These are phyloP conservation scores for Bisporella sp. DNA, from an alignment of 2,329 filamentous ascomycete species.

Conservation along the genomic window DNA sequence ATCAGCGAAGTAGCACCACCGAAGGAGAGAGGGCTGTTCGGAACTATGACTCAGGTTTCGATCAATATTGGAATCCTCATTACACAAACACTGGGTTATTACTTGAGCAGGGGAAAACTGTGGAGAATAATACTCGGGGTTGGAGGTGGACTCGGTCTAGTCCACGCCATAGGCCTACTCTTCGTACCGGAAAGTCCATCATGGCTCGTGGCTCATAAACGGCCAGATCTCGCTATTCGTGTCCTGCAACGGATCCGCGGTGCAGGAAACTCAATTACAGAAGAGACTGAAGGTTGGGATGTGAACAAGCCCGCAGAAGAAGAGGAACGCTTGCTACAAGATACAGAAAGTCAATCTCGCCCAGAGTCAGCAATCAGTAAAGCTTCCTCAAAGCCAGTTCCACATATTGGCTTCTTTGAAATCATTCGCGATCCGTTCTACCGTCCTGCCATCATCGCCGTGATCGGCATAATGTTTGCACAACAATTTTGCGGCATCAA, in stretches of 20 bases:
- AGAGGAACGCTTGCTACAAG: slow-evolving; percentile 21
- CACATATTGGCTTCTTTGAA: slow-evolving; percentile 52
- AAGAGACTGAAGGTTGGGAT: slow-evolving; percentile 63
- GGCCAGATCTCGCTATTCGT: slow-evolving; percentile 53
- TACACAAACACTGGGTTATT: slow-evolving; percentile 80
- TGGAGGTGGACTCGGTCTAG: slow-evolving; percentile 60
- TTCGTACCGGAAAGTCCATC: slow-evolving; percentile 81
- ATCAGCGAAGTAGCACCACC: slow-evolving; percentile 86
- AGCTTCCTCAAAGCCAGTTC: slow-evolving; percentile 19
- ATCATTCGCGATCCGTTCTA: slow-evolving; percentile 63
- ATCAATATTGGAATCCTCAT: slow-evolving; percentile 86
- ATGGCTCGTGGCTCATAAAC: slow-evolving; percentile 68
- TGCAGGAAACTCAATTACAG: slow-evolving; percentile 56
- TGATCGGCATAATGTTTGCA: slow-evolving; percentile 84
- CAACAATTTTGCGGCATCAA: slow-evolving; percentile 95
- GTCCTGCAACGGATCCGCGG: slow-evolving; percentile 74
- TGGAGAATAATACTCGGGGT: slow-evolving; percentile 81
- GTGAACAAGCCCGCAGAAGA: slow-evolving; percentile 25
- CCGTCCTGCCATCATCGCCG: slow-evolving; percentile 69
- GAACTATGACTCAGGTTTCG: slow-evolving; percentile 81
- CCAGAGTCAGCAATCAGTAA: slow-evolving; percentile 21
- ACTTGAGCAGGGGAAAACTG: slow-evolving; percentile 68
- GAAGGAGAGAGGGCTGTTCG: slow-evolving; percentile 69
- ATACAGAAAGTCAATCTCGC: slow-evolving; percentile 13
- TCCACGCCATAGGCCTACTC: slow-evolving; percentile 64